These are phyloP conservation scores for Dothistroma septosporum DNA, from an alignment of 2,329 filamentous ascomycete species.

Conservation along the genomic window DNA sequence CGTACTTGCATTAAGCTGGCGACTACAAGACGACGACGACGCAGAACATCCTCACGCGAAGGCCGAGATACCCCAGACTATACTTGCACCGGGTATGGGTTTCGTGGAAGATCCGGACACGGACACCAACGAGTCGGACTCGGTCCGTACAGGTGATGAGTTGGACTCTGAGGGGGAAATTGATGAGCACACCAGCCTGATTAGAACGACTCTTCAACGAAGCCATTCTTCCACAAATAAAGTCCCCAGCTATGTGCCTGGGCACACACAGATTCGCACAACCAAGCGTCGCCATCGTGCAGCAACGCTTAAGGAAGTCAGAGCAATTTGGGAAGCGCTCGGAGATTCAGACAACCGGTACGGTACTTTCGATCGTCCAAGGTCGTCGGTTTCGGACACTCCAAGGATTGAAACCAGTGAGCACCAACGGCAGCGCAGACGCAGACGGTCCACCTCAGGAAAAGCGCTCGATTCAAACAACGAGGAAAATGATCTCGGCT, in stretches of 20 bases:
- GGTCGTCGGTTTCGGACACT: constrained; percentile 11
- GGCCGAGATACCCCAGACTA: constrained; percentile 53
- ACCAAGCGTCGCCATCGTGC: constrained; percentile 29
- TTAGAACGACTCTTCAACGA: constrained; percentile 18
- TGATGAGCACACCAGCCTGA: constrained; percentile 22
- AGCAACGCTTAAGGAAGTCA: constrained; percentile 32
- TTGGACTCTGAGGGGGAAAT: constrained; percentile 16
- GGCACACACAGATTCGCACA: constrained; percentile 14
- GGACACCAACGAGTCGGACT: constrained; percentile 25
- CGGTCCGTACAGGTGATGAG: constrained; percentile 24
- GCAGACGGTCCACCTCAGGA: constrained; percentile 22
- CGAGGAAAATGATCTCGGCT: constrained; percentile 6
- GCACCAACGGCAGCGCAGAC: constrained; percentile 14
- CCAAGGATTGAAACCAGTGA: constrained; percentile 14
- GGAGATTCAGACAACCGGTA: constrained; percentile 27
- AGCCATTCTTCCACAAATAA: constrained; percentile 17
- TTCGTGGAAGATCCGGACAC: constrained; percentile 36
- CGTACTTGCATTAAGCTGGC: constrained; percentile 89
- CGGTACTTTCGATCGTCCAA: constrained; percentile 23
- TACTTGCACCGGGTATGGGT: constrained; percentile 76
- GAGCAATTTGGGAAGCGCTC: constrained; percentile 32
- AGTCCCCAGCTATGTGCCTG: constrained; percentile 7
- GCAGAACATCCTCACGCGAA: constrained; percentile 48
- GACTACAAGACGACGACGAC: constrained; percentile 69
- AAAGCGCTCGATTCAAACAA: constrained; percentile 13